Evolutionary conservation across 2,329 filamentous ascomycete species (phyloP), one percentile per base, ranked within the genome.

Genomic region (Calonectria leucothoes): DNA sequence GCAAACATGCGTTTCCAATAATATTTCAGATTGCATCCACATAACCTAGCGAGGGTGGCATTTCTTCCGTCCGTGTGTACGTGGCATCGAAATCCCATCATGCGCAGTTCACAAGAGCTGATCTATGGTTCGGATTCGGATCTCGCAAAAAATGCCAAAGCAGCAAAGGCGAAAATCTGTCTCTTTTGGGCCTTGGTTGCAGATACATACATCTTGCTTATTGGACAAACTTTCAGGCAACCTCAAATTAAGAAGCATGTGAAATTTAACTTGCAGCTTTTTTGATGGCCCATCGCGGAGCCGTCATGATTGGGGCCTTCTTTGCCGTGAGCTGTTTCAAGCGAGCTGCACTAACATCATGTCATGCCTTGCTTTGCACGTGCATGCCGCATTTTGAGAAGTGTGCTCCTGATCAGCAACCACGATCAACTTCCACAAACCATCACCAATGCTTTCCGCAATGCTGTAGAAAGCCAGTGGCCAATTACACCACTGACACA

Each of bases 341-440:
- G 20, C 52, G 15, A 39, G 55, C 37, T 37, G 55, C 55, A 61
- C 55, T 61, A 27, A 61, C 55, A 61, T 39, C 55, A 39, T 61
- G 55, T 61, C 55, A 61, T 61, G 55, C 55, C 55, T 61, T 39
- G 55, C 55, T 33, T 61, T 39, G 55, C 55, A 59, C 55, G 55
- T 59, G 55, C 55, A 61, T 61, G 39, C 55, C 23, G 33, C 55
- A 39, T 33, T 20, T 55, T n/a, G 51, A 55, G 25, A 55, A 15
- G 51, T 55, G 39, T 61, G 61, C 39, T 31, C 39, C 49, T 65
- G 39, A 29, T 42, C 61, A 65, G 37, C 61, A n/a, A 20, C 61
- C 39, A 33, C 55, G 25, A 39, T 27, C 12, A 39, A 39, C 25
- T 61, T 61, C 17, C 33, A 14, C 55, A 61, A 55, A 61, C n/a